Base-by-base conservation (phyloP, 331 rosid species). In the Arachis monticola region DNA sequence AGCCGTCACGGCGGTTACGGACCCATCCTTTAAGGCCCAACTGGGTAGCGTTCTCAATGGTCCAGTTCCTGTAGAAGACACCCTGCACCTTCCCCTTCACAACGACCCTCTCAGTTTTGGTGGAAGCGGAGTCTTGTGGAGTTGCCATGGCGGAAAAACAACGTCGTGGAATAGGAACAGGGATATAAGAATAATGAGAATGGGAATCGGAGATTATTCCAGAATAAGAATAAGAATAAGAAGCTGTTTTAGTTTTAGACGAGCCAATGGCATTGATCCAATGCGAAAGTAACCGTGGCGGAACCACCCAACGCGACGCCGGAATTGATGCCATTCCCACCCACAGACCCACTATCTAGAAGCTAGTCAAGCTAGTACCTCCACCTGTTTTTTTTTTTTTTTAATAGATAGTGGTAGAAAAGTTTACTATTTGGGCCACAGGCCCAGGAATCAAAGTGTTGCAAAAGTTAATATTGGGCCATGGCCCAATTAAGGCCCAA, bases 1-100 rank as follows among this genome's bases (percentile, higher is more conserved):
- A 85, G 0, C 97, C 97, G 63, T 92, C 97, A 60, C 79, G 87
- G 70, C 91, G 82, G 80, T 92, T 90, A 27, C 96, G 76, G 47
- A 92, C 96, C 96, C 92, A 92, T 12, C 97, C 97, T 11, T 84
- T 92, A 6, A 92, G 57, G 50, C 97, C 97, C 45, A 92, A 77
- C 44, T 88, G 78, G 30, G 56, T 76, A 1, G 96, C 96, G 59
- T 88, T 88, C 44, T 84, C 91, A 8, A 83, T 66, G 8, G 91
- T 90, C 94, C 97, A 92, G 79, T 90, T 70, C 83, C 97, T 79
- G 76, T 92, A 90, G 40, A 77, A 92, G 77, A 92, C 96, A 6
- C 96, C 97, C 84, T 91, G 98, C 53, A 91, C 98, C 70, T 89
- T 79, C 46, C 97, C 98, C 79, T 87, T 89, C n/a, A 93, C 78